Base-by-base conservation (phyloP, 108 stramenopile genomes). In the Chaetoceros muelleri region DNA sequence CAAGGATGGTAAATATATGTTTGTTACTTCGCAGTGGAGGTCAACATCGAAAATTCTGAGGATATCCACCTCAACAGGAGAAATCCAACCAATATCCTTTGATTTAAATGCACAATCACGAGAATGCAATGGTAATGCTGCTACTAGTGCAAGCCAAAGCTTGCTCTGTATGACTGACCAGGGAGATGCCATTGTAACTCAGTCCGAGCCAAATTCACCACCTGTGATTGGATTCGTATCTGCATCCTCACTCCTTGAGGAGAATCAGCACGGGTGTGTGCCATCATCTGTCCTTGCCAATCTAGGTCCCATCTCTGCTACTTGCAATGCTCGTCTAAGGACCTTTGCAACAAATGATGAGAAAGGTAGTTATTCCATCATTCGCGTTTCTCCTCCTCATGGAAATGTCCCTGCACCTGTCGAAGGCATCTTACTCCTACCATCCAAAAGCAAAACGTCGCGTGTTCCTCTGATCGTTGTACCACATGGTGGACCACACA, bases 401-500 rank as follows among this genome's bases (percentile, higher is more conserved):
- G 79, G 74, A 19, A 58, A 66, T 27, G 59, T 60, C 8, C 53
- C 57, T 22, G 56, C 62, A 19, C 74, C 77, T 24, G 61, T 85
- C 13, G 77, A 84, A 55, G 57, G 64, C 0, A 62, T 89, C 17
- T 54, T 89, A 10, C 52, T 82, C 0, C 60, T 81, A 8, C 87
- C 87, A 2, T 48, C 60, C 13, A 53, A 73, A 46, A 21, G 40
- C 10, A 63, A 23, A n/a, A 48, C 53, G 10, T 67, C 45, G 55
- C 82, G 83, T 47, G 54, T 70, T n/a, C 82, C 82, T 2, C 55
- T 89, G 28, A 82, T 89, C 31, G 79, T 84, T 5, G 74, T 89
- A 8, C 87, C 87, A 0, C 87, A 89, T 45, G 87, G 87, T 30
- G 87, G 87, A 8, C 87, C 87, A 17, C 87, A 89, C 53, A 57